These are phyloP conservation scores for Xylaria sp. DNA, from an alignment of 2,329 filamentous ascomycete genomes.

Conservation along the genomic window DNA sequence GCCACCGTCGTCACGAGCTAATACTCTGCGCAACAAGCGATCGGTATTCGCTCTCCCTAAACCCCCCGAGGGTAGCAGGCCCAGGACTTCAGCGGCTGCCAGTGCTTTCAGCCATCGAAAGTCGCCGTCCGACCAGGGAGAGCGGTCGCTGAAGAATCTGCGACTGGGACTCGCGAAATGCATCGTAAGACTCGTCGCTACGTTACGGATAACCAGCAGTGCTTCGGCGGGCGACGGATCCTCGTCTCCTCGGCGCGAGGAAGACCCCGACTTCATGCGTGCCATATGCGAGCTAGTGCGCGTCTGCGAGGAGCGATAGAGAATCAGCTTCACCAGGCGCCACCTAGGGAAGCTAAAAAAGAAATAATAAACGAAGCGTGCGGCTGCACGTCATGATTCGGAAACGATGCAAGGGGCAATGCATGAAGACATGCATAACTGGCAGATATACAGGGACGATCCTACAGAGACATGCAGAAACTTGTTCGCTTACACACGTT, in stretches of 20 bases:
- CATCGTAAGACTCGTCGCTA: conserved; percentile 53
- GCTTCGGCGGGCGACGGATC: conserved; percentile 6
- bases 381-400: neutral
- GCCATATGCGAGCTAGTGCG: conserved; percentile 48
- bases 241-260: conserved; percentile 21
- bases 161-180: conserved; percentile 54
- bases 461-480: neutral
- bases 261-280: conserved; percentile 44
- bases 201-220: conserved; percentile 40
- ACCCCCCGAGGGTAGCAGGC: conserved; percentile 12
- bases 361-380: no score
- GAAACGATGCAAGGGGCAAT: neutral
- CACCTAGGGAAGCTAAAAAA: no score
- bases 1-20: conserved; percentile 19
- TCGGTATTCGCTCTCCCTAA: conserved; percentile 19
- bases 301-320: conserved; percentile 41
- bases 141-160: conserved; percentile 41
- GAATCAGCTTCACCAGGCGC: neutral
- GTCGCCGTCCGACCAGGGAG: conserved; percentile 16
- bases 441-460: neutral
- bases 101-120: conserved; percentile 7
- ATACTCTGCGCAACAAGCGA: conserved; percentile 24
- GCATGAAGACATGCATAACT: neutral
- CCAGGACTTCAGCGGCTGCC: conserved; percentile 23
- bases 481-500: neutral